Evolutionary conservation across 2,329 filamentous ascomycete genomes (phyloP).

Genomic region (Arthrobotrys sphaeroides): DNA sequence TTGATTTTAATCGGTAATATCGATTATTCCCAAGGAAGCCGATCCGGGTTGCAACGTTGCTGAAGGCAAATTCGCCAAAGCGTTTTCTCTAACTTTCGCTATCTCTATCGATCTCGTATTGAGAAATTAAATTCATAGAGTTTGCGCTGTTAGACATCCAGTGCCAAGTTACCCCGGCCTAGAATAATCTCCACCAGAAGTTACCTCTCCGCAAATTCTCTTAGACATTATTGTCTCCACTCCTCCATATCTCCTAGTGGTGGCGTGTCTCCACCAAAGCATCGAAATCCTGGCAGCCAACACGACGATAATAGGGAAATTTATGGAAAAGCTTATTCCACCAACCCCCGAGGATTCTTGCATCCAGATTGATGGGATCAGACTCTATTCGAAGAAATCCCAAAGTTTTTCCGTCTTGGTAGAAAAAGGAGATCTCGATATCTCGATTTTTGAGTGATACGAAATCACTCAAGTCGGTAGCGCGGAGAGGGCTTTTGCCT

Average conservation of each 20-base stretch:
- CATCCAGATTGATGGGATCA: conserved; percentile 10
- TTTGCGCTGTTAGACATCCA: not conserved
- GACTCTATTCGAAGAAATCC: not conserved
- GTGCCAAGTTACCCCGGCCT: conserved; percentile 3
- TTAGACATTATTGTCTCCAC: conserved; percentile 15
- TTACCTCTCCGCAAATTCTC: conserved; percentile 23
- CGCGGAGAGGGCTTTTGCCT: no score
- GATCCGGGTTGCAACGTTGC: not conserved
- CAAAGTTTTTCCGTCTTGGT: not conserved
- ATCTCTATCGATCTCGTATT: conserved; percentile 13
- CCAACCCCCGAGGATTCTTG: conserved; percentile 30
- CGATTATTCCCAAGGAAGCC: not conserved
- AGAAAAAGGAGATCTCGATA: not conserved
- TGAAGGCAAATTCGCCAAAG: conserved; percentile 1
- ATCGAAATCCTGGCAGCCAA: conserved; percentile 4
- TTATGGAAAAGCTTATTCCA: conserved; percentile 31
- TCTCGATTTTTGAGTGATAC: not conserved
- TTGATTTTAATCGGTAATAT: not conserved
- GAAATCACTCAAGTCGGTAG: no score
- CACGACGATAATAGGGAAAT: not conserved
- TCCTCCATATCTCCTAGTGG: conserved; percentile 1
- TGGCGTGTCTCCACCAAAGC: conserved; percentile 3
- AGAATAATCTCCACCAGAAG: conserved; percentile 22
- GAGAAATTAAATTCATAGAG: conserved; percentile 6
- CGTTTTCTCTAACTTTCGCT: not conserved